phyloP scores from a whole-genome alignment of 768 basidiomycete genomes.

The Mycena galopus region DNA sequence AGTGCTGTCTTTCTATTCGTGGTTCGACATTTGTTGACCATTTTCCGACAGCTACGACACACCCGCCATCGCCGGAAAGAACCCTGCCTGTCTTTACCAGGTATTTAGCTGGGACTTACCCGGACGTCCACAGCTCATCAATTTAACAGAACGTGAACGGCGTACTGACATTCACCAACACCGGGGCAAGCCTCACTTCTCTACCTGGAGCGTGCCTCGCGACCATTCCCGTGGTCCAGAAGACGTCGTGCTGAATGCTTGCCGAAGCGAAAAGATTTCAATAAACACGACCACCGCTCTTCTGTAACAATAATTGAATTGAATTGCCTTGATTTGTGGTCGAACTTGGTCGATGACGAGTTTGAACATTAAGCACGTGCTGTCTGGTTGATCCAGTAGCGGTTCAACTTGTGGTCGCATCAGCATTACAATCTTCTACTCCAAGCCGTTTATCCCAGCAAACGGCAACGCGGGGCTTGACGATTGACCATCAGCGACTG shows the following conservation, averaged over 20 bases:
- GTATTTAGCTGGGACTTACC: not conserved
- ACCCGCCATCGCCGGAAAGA: slow-evolving; percentile 24
- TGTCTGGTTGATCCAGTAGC: not conserved
- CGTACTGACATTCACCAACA: slow-evolving; percentile 21
- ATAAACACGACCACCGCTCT: not conserved
- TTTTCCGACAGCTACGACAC: slow-evolving; percentile 20
- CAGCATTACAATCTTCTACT: not conserved
- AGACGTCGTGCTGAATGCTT: not conserved
- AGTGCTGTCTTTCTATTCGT: not conserved
- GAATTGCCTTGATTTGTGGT: not conserved
- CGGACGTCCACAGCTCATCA: not conserved
- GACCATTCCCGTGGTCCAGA: not conserved
- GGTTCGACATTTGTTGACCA: not conserved
- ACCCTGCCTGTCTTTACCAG: slow-evolving; percentile 24
- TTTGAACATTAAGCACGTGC: slow-evolving; percentile 15
- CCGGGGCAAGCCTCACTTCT: not conserved
- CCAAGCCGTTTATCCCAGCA: not conserved
- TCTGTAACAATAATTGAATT: not conserved
- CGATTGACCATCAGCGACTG: not conserved
- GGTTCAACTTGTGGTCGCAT: not conserved
- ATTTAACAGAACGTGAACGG: slow-evolving; percentile 28
- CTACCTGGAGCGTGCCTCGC: slow-evolving; percentile 15
- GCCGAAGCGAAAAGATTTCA: not conserved
- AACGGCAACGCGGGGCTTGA: not conserved
- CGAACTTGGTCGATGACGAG: not conserved